Evolutionary conservation across 345 rosid genomes (phyloP).

Genomic region (Eucalyptus pumila): DNA sequence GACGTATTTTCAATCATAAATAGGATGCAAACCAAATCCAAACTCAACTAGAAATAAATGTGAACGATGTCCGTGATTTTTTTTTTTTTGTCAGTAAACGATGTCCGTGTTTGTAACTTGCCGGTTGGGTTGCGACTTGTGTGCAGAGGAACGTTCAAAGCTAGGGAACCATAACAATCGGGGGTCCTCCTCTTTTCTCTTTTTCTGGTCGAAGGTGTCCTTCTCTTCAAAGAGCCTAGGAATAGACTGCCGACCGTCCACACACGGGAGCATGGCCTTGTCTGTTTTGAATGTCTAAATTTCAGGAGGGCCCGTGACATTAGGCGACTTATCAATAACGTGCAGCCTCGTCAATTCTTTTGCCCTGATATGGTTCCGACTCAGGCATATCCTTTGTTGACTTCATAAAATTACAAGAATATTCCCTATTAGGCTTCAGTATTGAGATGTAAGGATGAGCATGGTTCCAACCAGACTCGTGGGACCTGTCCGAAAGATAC

Average conservation of each 20-base stretch:
- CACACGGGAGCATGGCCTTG: not conserved
- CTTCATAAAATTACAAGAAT: not conserved
- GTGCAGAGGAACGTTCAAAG: not conserved
- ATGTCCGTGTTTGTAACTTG: not conserved
- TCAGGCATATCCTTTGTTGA: not conserved
- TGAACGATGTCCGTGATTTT: not conserved
- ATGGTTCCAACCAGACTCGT: too few relatives aligned
- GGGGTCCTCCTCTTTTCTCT: too few relatives aligned
- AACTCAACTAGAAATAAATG: not conserved
- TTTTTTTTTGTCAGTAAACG: too few relatives aligned
- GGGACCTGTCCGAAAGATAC: too few relatives aligned
- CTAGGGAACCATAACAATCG: not conserved
- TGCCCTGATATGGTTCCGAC: not conserved
- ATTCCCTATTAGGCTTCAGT: not conserved
- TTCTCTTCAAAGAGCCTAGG: not conserved
- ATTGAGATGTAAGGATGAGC: not conserved
- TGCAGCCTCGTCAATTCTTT: not conserved
- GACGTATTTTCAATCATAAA: not conserved
- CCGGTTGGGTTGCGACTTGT: not conserved
- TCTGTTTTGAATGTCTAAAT: not conserved
- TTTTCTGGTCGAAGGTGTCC: not conserved
- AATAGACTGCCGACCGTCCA: not conserved
- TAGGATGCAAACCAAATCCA: not conserved
- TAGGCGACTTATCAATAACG: not conserved
- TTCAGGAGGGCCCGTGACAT: not conserved